Evolutionary conservation across 2,329 filamentous ascomycete genomes (phyloP).

Genomic region (Diatrype stigma): DNA sequence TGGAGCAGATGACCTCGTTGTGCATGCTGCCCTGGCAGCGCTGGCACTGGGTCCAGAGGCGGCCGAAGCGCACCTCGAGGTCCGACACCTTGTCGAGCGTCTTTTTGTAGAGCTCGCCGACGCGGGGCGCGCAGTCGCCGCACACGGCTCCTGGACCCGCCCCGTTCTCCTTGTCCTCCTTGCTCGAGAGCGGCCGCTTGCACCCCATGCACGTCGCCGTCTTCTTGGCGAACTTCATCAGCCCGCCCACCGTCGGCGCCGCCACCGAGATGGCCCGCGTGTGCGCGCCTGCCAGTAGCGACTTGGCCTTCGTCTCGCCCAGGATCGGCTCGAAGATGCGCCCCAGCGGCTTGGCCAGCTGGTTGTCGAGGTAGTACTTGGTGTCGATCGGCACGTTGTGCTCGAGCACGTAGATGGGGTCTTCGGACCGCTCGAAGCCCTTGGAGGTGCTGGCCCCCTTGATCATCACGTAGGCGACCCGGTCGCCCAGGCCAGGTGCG

Average conservation of each 20-base stretch:
- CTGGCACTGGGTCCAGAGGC: constrained; percentile 98
- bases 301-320: constrained; percentile 84
- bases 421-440: constrained; percentile 96
- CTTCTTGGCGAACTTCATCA: constrained; percentile 99
- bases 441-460: constrained; percentile 85
- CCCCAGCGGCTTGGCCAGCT: constrained; percentile 87
- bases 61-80: constrained; percentile 84
- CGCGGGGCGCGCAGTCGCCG: constrained; percentile 74
- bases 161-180: constrained; percentile 74
- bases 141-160: constrained; percentile 90
- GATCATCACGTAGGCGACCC: constrained; percentile 97
- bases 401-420: constrained; percentile 94
- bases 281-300: constrained; percentile 85
- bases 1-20: constrained; percentile 95
- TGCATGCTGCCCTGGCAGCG: constrained; percentile 97
- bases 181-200: constrained; percentile 86
- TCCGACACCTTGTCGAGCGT: constrained; percentile 85
- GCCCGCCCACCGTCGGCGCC: constrained; percentile 81
- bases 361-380: constrained; percentile 97
- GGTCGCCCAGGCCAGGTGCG: constrained; percentile 86
- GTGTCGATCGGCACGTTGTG: constrained; percentile 98
- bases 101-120: constrained; percentile 92
- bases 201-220: constrained; percentile 98
- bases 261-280: constrained; percentile 93
- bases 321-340: constrained; percentile 98